Evolutionary conservation across 176 grass and related monocot species (phyloP), one percentile per base, ranked within the genome.

Genomic region (Poa pratensis): DNA sequence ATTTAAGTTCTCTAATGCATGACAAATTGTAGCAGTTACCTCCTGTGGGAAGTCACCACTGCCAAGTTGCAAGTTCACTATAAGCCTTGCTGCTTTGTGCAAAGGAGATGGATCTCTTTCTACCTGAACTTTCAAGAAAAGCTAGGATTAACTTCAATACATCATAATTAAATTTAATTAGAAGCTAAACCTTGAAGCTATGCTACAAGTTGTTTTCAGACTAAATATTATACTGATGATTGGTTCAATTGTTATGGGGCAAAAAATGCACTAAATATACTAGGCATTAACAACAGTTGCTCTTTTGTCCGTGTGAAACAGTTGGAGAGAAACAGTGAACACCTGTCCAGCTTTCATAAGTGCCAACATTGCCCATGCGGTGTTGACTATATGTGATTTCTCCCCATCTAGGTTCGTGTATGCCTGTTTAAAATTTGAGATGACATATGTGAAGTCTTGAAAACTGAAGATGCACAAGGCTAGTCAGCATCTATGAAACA

Each of bases 291-390:
- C 42, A 43, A 43, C 9, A 43, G 9, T 43, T 43, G 42, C 7
- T 43, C 8, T 43, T 43, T 43, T 43, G 42, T 43, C 42, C 15
- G 35, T 81, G 5, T 66, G 7, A 78, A 86, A 86, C 42, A 4
- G 50, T 37, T 72, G 50, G 15, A 48, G 48, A 52, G 46, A 75
- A 28, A 53, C 26, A 62, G 30, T 89, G 87, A 30, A 16, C 52
- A 95, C 93, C 88, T 92, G 93, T 82, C 88, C 93, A 86, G 87
- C 84, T 92, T 95, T 95, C 79, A 95, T 89, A 24, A 95, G 93
- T 5, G 66, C 85, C 24, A 95, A 84, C 93, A 95, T 90, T 84
- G 90, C 90, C 87, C 90, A 95, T 54, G 90, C 81, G 15, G 90
- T 95, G 75, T 95, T 87, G 84, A 95, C 88, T 77, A 95, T 63